Base-by-base conservation (phyloP, 805 yeast genomes). In the Kazachstania kunashirensis region DNA sequence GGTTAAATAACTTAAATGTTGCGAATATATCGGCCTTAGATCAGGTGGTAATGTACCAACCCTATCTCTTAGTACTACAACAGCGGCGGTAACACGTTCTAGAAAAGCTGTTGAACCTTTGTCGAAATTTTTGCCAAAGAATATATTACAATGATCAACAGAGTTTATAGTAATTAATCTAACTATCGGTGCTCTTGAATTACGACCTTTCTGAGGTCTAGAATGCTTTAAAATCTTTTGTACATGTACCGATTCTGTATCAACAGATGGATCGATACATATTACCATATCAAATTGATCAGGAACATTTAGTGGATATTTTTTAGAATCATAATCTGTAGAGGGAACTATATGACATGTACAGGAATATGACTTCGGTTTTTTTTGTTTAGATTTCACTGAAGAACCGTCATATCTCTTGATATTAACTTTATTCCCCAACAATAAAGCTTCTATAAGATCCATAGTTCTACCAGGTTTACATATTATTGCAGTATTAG, bases 21-120 rank as follows among this genome's bases (percentile, higher is more conserved):
- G 79, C 27, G 74, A 66, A 55, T 80, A 84, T 15, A 83, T 73
- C 12, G 92, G 88, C 52, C 82, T 68, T 33, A 85, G 56, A 49
- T 79, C 92, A 0, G 85, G 79, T 2, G 95, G 92, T 30, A 89
- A 56, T 33, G 72, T 71, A 6, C 97, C 97, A 11, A 81, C 85
- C 41, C 78, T 69, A 45, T 82, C 94, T 48, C 95, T 64, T 35
- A 85, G 59, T 21, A 86, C 84, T 3, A 86, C 95, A 14, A 81
- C 70, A 1, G 94, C 85, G 1, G 95, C 84, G 1, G 88, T 76
- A 8, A 81, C 76, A 32, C 75, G 77, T 43, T 75, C 79, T 30
- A 85, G 62, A 45, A 73, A 73, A 17, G 67, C 65, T 23, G 62
- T 53, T 24, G 63, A 58, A 28, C 46, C 60, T 40, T 43, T 46